Evolutionary conservation across 2,329 filamentous ascomycete species (phyloP).

Genomic region (Aureobasidium pullulans): DNA sequence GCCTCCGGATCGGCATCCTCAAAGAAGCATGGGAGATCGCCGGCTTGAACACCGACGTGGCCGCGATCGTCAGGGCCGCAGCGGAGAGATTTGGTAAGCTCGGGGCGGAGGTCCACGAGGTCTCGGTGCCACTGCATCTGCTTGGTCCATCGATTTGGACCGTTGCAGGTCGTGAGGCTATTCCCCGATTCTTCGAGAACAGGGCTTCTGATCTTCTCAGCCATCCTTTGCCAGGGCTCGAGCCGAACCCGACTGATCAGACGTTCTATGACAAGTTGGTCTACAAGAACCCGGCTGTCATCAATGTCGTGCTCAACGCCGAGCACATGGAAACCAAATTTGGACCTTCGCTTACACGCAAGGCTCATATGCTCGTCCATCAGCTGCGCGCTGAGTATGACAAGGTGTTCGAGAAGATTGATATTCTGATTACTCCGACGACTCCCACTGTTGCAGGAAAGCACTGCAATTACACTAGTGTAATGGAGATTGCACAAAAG

Average conservation of each 20-base stretch:
- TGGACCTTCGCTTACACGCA: constrained; percentile 31
- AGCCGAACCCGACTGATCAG: constrained; percentile 17
- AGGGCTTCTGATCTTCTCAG: constrained; percentile 24
- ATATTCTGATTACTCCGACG: constrained; percentile 44
- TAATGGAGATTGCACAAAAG: constrained; percentile 31
- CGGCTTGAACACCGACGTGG: constrained; percentile 34
- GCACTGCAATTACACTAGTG: constrained; percentile 26
- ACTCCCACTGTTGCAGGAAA: constrained; percentile 39
- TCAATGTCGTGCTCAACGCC: constrained; percentile 38
- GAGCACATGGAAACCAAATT: constrained; percentile 26
- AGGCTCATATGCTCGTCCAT: constrained; percentile 41
- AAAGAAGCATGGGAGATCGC: constrained; percentile 36
- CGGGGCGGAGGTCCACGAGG: constrained; percentile 38
- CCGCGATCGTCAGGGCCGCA: constrained; percentile 29
- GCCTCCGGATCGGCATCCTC: constrained; percentile 41
- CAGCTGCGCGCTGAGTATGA: constrained; percentile 45
- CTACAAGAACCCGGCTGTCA: constrained; percentile 38
- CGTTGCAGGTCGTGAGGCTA: constrained; percentile 25
- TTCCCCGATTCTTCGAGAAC: constrained; percentile 25
- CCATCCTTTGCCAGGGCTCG: constrained; percentile 26
- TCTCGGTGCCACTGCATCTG: constrained; percentile 43
- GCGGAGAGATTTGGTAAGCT: constrained; percentile 33
- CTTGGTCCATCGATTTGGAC: constrained; percentile 44
- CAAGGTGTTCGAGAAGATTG: constrained; percentile 34
- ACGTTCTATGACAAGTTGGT: constrained; percentile 38